Percentiles rank a stretch among this genome's conserved stretches.
phyloP scores from a whole-genome alignment of 2,329 filamentous ascomycete species.

The Cylindrodendrum hubeiense region DNA sequence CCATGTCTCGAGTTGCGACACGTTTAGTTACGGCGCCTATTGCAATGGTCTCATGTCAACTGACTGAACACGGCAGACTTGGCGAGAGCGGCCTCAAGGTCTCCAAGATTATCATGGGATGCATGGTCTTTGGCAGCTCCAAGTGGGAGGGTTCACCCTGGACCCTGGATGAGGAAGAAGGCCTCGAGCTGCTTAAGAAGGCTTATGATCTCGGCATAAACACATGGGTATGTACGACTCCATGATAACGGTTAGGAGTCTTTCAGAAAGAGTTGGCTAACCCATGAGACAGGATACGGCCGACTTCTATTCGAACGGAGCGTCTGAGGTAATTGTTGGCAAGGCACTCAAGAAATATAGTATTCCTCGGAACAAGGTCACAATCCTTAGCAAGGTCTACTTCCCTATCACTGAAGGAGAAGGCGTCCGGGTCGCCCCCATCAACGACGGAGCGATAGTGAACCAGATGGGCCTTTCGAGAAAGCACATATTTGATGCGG shows the following conservation, averaged over 20 bases:
- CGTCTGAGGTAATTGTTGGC: conserved; percentile 66
- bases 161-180: conserved; percentile 46
- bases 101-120: conserved; percentile 54
- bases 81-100: conserved; percentile 56
- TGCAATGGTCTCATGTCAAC: not conserved
- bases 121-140: conserved; percentile 49
- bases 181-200: conserved; percentile 70
- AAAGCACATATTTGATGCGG: conserved; percentile 74
- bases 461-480: conserved; percentile 66
- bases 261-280: not conserved
- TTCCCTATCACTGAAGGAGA: conserved; percentile 55
- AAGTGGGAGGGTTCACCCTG: conserved; percentile 48
- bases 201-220: conserved; percentile 74
- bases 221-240: conserved; percentile 57
- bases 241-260: conserved; percentile 27
- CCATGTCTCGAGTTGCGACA: conserved; percentile 9
- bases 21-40: not conserved
- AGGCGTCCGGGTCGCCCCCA: conserved; percentile 48
- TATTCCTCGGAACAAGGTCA: conserved; percentile 67
- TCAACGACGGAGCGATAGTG: conserved; percentile 46
- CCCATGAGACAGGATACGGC: conserved; percentile 53
- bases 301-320: conserved; percentile 68
- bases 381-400: conserved; percentile 64
- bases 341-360: conserved; percentile 71
- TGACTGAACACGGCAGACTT: conserved; percentile 43